Percentiles rank a stretch among this genome's conserved stretches.
phyloP scores from a whole-genome alignment of 1,139 yeast species.

The Komagataea norvegica region DNA sequence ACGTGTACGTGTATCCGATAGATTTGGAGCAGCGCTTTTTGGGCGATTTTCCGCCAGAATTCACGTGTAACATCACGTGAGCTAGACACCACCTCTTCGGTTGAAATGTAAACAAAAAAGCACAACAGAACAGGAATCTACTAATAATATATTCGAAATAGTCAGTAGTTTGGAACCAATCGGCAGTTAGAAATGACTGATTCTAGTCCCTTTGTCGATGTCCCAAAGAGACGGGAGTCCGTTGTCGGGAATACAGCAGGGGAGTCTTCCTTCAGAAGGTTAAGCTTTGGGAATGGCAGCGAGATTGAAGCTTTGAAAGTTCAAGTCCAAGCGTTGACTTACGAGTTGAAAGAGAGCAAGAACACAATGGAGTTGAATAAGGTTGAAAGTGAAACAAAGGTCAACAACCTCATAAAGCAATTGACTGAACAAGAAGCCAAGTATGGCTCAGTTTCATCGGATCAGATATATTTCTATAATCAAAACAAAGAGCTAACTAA shows the following conservation, averaged over 20 bases:
- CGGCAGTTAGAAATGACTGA: constrained; percentile 3
- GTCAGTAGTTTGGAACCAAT: no score
- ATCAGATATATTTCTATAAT: constrained; percentile 39
- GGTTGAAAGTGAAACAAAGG: constrained; percentile 30
- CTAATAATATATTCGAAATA: no score
- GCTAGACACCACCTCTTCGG: no score
- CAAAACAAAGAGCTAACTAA: constrained; percentile 32
- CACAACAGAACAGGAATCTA: no score
- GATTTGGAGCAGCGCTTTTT: no score
- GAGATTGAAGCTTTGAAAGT: constrained; percentile 29
- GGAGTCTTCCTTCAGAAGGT: constrained; percentile 3
- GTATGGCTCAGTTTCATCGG: constrained; percentile 31
- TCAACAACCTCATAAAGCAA: constrained; percentile 29
- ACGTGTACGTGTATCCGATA: no score
- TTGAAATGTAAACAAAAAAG: no score
- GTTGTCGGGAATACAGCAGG: background rate
- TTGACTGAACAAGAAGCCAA: constrained; percentile 24
- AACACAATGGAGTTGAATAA: constrained; percentile 26
- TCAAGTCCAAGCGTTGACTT: constrained; percentile 28
- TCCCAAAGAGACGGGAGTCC: constrained; percentile 4
- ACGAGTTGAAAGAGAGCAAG: constrained; percentile 6
- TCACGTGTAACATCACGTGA: no score
- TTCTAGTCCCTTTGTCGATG: constrained; percentile 10
- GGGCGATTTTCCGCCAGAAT: no score
- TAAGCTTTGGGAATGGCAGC: constrained; percentile 26